Evolutionary conservation across 306 rosid species (phyloP), one percentile per base, ranked within the genome.

Genomic region (Adenanthera pavonina): DNA sequence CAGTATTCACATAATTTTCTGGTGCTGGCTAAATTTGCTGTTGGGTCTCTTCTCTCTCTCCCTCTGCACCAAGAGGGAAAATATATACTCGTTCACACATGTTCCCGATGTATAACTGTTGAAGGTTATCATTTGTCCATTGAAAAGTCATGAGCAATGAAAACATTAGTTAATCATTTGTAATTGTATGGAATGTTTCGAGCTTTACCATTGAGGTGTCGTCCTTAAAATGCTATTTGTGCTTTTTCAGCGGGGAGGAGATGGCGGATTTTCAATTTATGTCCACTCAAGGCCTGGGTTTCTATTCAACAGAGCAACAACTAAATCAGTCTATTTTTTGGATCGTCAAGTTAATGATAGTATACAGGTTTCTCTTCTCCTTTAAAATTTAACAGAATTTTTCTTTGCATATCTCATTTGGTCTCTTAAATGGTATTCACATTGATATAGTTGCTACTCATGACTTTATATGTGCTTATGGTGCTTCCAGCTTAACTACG

Each of bases 231-330:
- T 67, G 43, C 33, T 61, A 54, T 44, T 43, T 81, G 49, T 79
- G 73, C 48, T 79, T 20, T 79, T 81, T 78, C 65, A 83, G 85
- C 90, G 93, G 99, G 97, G 94, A 81, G 98, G 98, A 14, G 85
- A 83, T 67, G 52, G 78, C 80, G 89, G 72, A 84, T 93, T 93
- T 85, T 96, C 99, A 52, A 89, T 96, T 65, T 92, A 83, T 75
- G 99, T 92, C 74, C 99, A 96, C 83, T 80, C 98, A 16, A 92
- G 99, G 60, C 99, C 99, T 1, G 98, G 99, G 51, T 96, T 96
- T 92, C 81, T 92, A 44, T 83, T 93, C 91, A 93, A 86, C 91
- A 87, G 85, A 75, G 97, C 83, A 81, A 96, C 97, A 41, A 89
- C 98, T 49, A 96, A 86, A 86, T 96, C 99, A 51, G 46, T 38